A percentile compares a stretch with the other conserved stretches of the same genome.
phyloP scores from a whole-genome alignment of 2,329 filamentous ascomycete genomes.

The Orbilia brochopaga region DNA sequence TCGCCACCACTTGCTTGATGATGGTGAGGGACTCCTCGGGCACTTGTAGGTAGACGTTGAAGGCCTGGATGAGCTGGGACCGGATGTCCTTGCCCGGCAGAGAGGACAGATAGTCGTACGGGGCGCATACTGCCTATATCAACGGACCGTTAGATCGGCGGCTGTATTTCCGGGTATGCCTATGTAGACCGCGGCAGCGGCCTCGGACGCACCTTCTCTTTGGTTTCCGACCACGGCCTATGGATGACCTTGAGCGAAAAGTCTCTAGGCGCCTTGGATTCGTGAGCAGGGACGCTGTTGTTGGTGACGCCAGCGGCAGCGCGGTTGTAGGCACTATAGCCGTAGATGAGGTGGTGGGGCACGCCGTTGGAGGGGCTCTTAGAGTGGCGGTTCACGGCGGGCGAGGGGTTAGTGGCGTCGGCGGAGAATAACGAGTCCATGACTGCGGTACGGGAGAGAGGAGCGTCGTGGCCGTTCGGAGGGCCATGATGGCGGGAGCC shows the following conservation, averaged over 20 bases:
- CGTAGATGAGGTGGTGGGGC: constrained; percentile 42
- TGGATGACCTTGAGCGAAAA: constrained; percentile 42
- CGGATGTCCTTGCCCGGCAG: constrained; percentile 87
- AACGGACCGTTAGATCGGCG: too few relatives aligned
- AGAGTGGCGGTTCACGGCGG: constrained; percentile 21
- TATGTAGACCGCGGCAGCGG: neutral
- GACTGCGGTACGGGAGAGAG: neutral
- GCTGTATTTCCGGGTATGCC: neutral
- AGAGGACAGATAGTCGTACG: constrained; percentile 78
- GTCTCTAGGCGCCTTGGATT: constrained; percentile 29
- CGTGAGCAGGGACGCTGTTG: constrained; percentile 1
- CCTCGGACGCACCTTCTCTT: constrained; percentile 58
- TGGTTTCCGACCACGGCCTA: constrained; percentile 53
- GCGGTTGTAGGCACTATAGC: constrained; percentile 1
- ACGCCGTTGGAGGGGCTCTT: constrained; percentile 44
- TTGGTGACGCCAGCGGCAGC: neutral
- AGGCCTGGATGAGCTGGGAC: constrained; percentile 76
- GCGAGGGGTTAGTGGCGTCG: neutral
- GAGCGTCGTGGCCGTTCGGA: neutral
- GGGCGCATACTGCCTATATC: constrained; percentile 57
- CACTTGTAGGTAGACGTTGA: constrained; percentile 80
- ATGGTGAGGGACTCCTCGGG: constrained; percentile 72
- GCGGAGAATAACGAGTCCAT: neutral
- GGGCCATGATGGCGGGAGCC: neutral
- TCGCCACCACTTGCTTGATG: constrained; percentile 79